Evolutionary conservation across 164 flowering plant species (phyloP), one percentile per base, ranked within the genome.

Genomic region (Kalanchoe fedtschenkoi): DNA sequence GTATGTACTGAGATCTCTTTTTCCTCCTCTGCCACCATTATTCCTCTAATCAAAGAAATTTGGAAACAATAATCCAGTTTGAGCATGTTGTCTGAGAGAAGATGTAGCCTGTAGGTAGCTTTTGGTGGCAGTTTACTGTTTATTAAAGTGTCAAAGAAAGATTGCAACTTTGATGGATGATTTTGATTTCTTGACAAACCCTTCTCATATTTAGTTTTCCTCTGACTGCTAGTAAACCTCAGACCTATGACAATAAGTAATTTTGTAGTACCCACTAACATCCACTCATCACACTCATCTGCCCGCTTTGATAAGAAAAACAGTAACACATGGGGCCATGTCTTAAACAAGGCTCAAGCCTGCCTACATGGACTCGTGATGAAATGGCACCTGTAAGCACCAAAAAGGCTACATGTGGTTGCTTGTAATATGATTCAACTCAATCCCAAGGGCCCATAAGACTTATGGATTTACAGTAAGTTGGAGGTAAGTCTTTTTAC

Each of bases 281-380:
- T 47, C 28, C 54, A 47, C 28, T 22, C 54, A 47, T 47, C 10
- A n/a, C 29, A 47, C 24, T 29, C 22, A 22, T 22, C 54, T 51
- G 56, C 56, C 56, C 56, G 13, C 56, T 51, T 51, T 51, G 56
- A 51, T 51, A 24, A 51, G 0, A 24, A 28, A 51, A 51, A 24
- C 56, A 51, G 32, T 51, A 51, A 51, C 56, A 51, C 56, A 37
- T 37, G 39, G 39, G 39, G 5, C 8, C 39, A 37, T 37, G 1
- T 37, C 39, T 37, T 37, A 2, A 37, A 37, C 39, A 8, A 37
- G 39, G 39, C 39, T 37, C 39, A 37, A 37, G 32, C 21, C 30
- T 26, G 56, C 32, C 17, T 51, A 51, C 56, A 51, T 51, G 56
- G 56, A 26, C 56, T 51, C 56, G 17, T 51, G 56, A 51, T 51